These are phyloP conservation scores for Sporisorium graminicola DNA, from an alignment of 1,284 basidiomycete species.

Conservation along the genomic window DNA sequence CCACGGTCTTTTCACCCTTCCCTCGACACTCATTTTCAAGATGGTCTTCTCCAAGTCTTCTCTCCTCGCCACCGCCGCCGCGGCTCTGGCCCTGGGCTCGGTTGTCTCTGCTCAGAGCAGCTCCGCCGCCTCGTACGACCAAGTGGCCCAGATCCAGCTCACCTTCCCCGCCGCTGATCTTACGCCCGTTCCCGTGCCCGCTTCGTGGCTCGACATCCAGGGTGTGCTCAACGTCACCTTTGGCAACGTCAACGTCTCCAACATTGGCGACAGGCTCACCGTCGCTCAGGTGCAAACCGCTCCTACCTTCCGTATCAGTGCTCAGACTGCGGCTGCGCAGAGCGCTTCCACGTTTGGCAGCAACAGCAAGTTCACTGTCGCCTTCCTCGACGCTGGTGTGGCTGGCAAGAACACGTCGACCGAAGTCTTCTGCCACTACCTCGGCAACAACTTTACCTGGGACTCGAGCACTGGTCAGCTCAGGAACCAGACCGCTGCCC, in stretches of 20 bases:
- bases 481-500: constrained; percentile 35
- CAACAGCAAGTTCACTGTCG: constrained; percentile 44
- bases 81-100: constrained; percentile 34
- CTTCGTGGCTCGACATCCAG: constrained; percentile 51
- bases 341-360: constrained; percentile 26
- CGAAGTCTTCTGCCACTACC: constrained; percentile 48
- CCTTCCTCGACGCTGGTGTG: constrained; percentile 48
- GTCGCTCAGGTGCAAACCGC: constrained; percentile 49
- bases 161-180: constrained; percentile 50
- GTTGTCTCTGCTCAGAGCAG: constrained; percentile 44
- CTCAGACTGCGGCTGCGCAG: constrained; percentile 32
- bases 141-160: constrained; percentile 49
- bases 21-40: not conserved
- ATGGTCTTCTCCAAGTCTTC: constrained; percentile 48
- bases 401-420: constrained; percentile 45
- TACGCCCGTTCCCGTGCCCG: constrained; percentile 37
- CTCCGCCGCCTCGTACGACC: constrained; percentile 40
- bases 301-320: constrained; percentile 43
- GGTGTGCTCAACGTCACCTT: constrained; percentile 56
- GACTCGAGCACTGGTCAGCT: constrained; percentile 29
- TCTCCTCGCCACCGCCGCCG: constrained; percentile 39
- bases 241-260: constrained; percentile 34
- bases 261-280: constrained; percentile 49
- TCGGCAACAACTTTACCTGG: constrained; percentile 50
- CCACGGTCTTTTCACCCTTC: not conserved